phyloP scores from a whole-genome alignment of 768 basidiomycete species.

The Crassisporium funariophilum region DNA sequence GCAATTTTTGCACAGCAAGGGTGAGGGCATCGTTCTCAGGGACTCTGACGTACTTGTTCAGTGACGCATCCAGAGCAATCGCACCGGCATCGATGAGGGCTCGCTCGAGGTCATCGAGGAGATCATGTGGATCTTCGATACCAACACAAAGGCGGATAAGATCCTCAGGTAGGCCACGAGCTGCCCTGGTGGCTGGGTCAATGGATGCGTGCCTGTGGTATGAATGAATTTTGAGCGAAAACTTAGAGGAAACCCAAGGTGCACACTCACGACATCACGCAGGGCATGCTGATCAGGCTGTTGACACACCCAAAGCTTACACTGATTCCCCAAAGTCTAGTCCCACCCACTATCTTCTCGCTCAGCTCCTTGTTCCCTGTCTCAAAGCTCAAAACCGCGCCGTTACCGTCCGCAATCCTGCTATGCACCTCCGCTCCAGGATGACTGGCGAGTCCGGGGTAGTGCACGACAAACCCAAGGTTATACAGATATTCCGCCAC shows the following conservation, averaged over 20 bases:
- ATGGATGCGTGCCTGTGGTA: conserved; percentile 89
- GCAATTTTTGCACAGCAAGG: conserved; percentile 71
- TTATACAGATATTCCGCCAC: conserved; percentile 85
- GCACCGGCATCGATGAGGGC: conserved; percentile 93
- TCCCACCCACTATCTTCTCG: conserved; percentile 90
- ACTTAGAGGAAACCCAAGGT: conserved; percentile 11
- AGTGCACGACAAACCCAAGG: conserved; percentile 89
- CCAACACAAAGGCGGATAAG: conserved; percentile 97
- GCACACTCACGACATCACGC: conserved; percentile 93
- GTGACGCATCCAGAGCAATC: conserved; percentile 58
- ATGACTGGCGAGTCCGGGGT: conserved; percentile 85
- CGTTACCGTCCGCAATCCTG: conserved; percentile 87
- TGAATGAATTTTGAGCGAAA: conserved; percentile 10
- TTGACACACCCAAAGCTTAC: conserved; percentile 99
- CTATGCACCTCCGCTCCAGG: conserved; percentile 88
- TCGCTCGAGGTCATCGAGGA: conserved; percentile 93
- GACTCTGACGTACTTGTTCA: conserved; percentile 51
- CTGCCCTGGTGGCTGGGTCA: conserved; percentile 92
- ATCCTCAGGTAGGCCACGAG: conserved; percentile 96
- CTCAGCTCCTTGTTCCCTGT: conserved; percentile 90
- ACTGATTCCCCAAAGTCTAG: conserved; percentile 94
- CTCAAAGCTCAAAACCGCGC: conserved; percentile 93
- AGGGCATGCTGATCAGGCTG: conserved; percentile 98
- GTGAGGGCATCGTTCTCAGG: conserved; percentile 43
- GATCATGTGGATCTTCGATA: conserved; percentile 92